Conservation (phyloP, 2,329 filamentous ascomycete genomes). For the Zalaria obscura region DNA sequence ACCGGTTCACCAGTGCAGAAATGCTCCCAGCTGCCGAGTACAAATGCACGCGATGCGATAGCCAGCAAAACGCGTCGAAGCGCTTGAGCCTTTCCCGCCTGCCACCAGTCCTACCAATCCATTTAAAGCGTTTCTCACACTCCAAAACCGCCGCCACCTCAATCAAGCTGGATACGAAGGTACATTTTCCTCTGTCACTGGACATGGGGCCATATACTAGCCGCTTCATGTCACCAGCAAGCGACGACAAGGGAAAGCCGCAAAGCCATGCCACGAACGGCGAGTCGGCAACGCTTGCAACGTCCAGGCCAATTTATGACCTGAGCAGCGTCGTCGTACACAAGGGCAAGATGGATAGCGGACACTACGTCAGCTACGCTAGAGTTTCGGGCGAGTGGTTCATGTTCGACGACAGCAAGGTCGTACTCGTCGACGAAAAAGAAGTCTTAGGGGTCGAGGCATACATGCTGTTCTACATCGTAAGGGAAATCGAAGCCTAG, state of each 20-base stretch:
- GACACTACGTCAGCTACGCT: slow-evolving; percentile 85
- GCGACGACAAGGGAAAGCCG: slow-evolving; percentile 15
- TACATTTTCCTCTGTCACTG: slow-evolving; percentile 73
- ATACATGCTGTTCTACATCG: slow-evolving; percentile 72
- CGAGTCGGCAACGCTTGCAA: slow-evolving; percentile 34
- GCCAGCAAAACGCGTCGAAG: slow-evolving; percentile 62
- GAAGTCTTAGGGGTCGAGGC: slow-evolving; percentile 78
- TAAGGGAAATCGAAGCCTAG: slow-evolving; percentile 9
- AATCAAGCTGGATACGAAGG: slow-evolving; percentile 77
- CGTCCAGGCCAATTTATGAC: slow-evolving; percentile 60
- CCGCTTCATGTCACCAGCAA: slow-evolving; percentile 17
- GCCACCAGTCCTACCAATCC: slow-evolving; percentile 80
- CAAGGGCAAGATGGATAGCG: slow-evolving; percentile 82
- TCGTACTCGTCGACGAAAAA: slow-evolving; percentile 67
- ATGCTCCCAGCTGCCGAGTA: slow-evolving; percentile 65
- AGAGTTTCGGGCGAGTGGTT: slow-evolving; percentile 82
- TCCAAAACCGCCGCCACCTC: slow-evolving; percentile 49
- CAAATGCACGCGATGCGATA: slow-evolving; percentile 67
- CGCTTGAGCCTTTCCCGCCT: slow-evolving; percentile 72
- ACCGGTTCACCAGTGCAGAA: slow-evolving; percentile 77
- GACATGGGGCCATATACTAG: slow-evolving; percentile 88
- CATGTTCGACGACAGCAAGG: slow-evolving; percentile 88
- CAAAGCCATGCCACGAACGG: slow-evolving; percentile 27
- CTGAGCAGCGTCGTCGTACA: slow-evolving; percentile 84
- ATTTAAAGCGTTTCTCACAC: slow-evolving; percentile 51